Base-by-base conservation (phyloP, 768 basidiomycete genomes). In the Rhizopogon vinicolor region DNA sequence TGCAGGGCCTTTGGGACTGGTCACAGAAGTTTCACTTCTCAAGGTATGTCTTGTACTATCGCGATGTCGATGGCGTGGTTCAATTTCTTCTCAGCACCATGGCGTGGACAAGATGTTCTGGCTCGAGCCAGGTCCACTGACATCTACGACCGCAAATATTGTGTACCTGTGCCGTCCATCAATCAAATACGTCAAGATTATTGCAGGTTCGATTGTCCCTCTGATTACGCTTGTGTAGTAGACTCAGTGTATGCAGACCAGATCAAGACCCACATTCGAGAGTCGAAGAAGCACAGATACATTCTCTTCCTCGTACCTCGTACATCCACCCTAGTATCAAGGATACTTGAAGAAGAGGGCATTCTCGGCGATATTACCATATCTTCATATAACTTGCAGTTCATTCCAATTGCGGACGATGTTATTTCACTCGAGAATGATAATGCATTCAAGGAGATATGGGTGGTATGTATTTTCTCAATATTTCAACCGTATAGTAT, bases 61-160 rank as follows among this genome's bases (percentile, higher is more conserved):
- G 35, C 29, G 41, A 14, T 41, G 1, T 42, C 50, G 12, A 52
- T 51, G n/a, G 6, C 6, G 44, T 33, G 54, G 55, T 37, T 39
- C 61, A 28, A 65, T 54, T 28, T 16, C n/a, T 29, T 12, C 22
- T 53, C 62, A 98, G 96, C 91, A 98, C 67, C 95, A 98, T 84
- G 95, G 93, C 5, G 93, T 99, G 3, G 95, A 98, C 75, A 97
- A 97, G 78, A 96, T 99, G 91, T 97, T 95, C 74, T 99, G 97
- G 96, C 83, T 99, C 22, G 97, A 98, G 72, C 71, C 87, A 10
- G 95, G 95, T 16, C 86, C 91, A 8, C 73, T 98, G 44, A 79
- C 84, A 12, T 88, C 91, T 3, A 80, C 84, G 3, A 94, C 95
- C 6, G 81, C 89, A 35, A 95, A 95, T 63, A 84, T 98, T 56